Evolutionary conservation across 805 yeast genomes (phyloP).

Genomic region (Aciculoconidium aculeatum): DNA sequence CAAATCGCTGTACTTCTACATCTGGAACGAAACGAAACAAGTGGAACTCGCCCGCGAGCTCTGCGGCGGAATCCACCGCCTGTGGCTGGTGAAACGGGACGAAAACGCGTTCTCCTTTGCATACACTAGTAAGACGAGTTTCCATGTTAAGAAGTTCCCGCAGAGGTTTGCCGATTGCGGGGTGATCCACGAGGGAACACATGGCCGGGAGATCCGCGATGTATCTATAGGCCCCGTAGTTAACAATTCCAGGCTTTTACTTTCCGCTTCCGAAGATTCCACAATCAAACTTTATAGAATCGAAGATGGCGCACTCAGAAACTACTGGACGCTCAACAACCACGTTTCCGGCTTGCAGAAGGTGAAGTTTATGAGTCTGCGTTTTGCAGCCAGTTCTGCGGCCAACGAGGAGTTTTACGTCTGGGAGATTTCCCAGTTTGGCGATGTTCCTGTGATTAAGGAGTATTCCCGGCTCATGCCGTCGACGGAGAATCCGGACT

Average conservation of each 20-base stretch:
- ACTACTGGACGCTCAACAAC: constrained; percentile 59
- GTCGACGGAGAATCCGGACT: constrained; percentile 59
- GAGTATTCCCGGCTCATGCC: constrained; percentile 53
- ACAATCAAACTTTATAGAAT: constrained; percentile 52
- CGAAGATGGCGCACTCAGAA: constrained; percentile 37
- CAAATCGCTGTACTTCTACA: constrained; percentile 67
- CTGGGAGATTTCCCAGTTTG: constrained; percentile 54
- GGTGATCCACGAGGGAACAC: constrained; percentile 55
- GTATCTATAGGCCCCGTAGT: constrained; percentile 45
- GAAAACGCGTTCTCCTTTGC: constrained; percentile 38
- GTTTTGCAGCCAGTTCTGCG: constrained; percentile 47
- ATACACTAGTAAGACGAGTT: constrained; percentile 50
- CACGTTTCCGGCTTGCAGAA: constrained; percentile 90
- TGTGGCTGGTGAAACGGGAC: constrained; percentile 53
- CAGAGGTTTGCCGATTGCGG: constrained; percentile 19
- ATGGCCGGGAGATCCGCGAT: constrained; percentile 88
- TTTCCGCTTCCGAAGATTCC: constrained; percentile 89
- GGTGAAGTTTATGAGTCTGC: constrained; percentile 53
- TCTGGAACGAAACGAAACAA: constrained; percentile 78
- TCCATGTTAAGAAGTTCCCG: constrained; percentile 30
- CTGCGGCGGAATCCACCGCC: constrained; percentile 91
- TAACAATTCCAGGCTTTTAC: constrained; percentile 38
- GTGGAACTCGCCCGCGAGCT: constrained; percentile 60
- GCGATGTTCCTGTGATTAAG: constrained; percentile 39
- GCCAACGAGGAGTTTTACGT: constrained; percentile 85